phyloP scores from a whole-genome alignment of 2,329 filamentous ascomycete species.

The Immersiporthe knoxdaviesiana region DNA sequence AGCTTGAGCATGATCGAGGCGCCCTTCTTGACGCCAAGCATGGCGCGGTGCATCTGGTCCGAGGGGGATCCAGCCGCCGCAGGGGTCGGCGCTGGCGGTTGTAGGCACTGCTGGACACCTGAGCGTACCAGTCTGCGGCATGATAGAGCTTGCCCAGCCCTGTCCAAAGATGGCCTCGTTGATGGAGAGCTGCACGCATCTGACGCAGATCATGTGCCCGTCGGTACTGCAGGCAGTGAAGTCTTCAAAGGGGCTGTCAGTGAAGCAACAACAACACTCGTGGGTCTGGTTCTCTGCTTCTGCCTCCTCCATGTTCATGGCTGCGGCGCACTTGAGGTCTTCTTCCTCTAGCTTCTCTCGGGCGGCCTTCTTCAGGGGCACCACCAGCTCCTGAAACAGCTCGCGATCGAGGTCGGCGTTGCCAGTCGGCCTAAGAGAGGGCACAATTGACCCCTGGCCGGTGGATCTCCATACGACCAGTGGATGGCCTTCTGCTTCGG shows the following conservation, averaged over 20 bases:
- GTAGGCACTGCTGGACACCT: conserved; percentile 77
- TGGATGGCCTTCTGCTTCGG: conserved; percentile 62
- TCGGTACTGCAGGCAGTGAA: conserved; percentile 70
- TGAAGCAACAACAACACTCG: conserved; percentile 82
- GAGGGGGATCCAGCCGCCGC: conserved; percentile 73
- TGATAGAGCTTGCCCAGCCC: conserved; percentile 82
- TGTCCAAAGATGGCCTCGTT: conserved; percentile 92
- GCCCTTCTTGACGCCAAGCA: conserved; percentile 70
- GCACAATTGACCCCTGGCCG: conserved; percentile 59
- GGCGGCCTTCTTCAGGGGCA: conserved; percentile 53
- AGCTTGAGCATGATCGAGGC: conserved; percentile 74
- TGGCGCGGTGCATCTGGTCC: conserved; percentile 71
- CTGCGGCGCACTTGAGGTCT: conserved; percentile 57
- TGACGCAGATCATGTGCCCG: conserved; percentile 77
- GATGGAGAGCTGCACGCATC: conserved; percentile 79
- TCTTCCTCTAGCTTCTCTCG: conserved; percentile 49
- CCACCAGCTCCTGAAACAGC: conserved; percentile 60
- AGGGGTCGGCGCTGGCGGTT: conserved; percentile 55
- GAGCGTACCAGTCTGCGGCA: conserved; percentile 72
- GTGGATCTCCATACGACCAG: conserved; percentile 64
- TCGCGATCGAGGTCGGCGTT: conserved; percentile 67
- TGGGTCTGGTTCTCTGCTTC: conserved; percentile 58
- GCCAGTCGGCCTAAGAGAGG: conserved; percentile 67
- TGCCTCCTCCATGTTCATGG: conserved; percentile 62
- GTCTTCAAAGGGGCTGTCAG: conserved; percentile 71